Evolutionary conservation across 2,329 filamentous ascomycete species (phyloP), one percentile per base, ranked within the genome.

Genomic region (Colletotrichum australisinense): DNA sequence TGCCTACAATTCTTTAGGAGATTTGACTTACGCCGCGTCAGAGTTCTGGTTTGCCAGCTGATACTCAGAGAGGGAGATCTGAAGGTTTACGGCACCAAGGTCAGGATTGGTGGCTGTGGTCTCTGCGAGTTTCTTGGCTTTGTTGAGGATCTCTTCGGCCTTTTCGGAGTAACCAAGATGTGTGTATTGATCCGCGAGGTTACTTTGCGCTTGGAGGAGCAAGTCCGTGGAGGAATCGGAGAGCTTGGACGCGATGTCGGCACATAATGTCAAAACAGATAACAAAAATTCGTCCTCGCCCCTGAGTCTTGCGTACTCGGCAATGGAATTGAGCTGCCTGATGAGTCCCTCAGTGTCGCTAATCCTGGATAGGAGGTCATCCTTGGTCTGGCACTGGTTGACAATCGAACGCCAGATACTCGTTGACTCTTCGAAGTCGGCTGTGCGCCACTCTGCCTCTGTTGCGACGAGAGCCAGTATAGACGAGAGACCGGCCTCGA

Each of bases 11-110:
- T 9, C 32, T n/a, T 24, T 57, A 4, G 2, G 6, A 24, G 19
- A 24, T 22, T 5, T 3, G 12, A 83, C 82, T 78, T 79, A 86
- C 80, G 90, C 93, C 81, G 93, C 91, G 11, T 91, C 87, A 19
- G 89, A 83, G 63, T 91, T 90, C 11, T 93, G 93, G 14, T 92
- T 88, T 1, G 89, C 89, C 22, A 95, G 84, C 32, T 92, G 86
- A 80, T 95, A 95, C 80, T 97, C 94, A 0, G 93, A 92, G 74
- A 92, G 91, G 0, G 91, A 90, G 7, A 98, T 83, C 75, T 95
- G 89, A 80, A 93, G 93, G 19, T 82, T 82, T 11, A 86, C 86
- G 24, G 86, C 75, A 6, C 85, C 81, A 22, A 87, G 84, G 14
- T 80, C 80, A 2, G 84, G 82, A 3, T 82, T 63, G 5, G 80